These are phyloP conservation scores for Candida michaelii DNA, from an alignment of 805 yeast genomes.

Conservation along the genomic window DNA sequence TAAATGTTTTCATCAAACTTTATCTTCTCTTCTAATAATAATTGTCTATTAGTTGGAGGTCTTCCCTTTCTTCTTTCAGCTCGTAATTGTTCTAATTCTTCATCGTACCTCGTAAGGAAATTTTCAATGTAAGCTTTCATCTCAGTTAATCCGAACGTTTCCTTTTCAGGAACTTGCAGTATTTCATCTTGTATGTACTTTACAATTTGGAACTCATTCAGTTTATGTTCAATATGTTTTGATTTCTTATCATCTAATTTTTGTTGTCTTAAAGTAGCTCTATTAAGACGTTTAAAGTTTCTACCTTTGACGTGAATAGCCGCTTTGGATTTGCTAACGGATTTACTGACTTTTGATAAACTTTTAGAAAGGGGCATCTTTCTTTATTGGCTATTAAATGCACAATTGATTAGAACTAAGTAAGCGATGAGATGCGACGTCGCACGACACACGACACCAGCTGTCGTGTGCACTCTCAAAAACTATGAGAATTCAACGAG, in stretches of 20 bases:
- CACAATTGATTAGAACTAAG: no score
- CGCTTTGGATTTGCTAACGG: conserved; percentile 52
- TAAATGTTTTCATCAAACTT: conserved; percentile 64
- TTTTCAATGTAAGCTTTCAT: conserved; percentile 59
- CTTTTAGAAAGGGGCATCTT: conserved; percentile 69
- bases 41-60: conserved; percentile 74
- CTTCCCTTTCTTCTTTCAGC: conserved; percentile 79
- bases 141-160: conserved; percentile 54
- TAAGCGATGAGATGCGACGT: no score
- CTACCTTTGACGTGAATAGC: conserved; percentile 85
- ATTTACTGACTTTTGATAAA: conserved; percentile 62
- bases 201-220: conserved; percentile 60
- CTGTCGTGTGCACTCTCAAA: conserved; percentile 6
- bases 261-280: conserved; percentile 84
- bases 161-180: conserved; percentile 26
- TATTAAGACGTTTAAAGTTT: conserved; percentile 76
- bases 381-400: background rate
- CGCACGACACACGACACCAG: no score
- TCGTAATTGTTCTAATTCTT: conserved; percentile 64
- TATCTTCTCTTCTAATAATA: conserved; percentile 57
- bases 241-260: conserved; percentile 63
- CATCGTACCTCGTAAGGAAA: conserved; percentile 69
- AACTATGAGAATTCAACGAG: background rate
- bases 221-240: conserved; percentile 56
- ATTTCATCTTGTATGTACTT: conserved; percentile 44